Conservation (phyloP, 106 monocot species). For the Dioscorea zingiberensis region DNA sequence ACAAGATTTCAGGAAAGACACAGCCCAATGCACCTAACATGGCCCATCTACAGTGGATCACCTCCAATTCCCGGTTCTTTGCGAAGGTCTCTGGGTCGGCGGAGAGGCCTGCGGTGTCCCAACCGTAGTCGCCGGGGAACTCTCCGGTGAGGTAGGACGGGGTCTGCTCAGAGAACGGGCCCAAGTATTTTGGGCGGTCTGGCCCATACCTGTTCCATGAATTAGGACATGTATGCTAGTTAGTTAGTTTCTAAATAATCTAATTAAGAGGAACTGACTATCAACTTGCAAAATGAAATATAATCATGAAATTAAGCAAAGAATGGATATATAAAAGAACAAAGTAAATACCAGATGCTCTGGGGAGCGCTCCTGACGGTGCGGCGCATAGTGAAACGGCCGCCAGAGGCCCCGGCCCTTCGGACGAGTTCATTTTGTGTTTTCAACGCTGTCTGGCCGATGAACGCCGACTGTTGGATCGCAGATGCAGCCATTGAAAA, state of each 20-base stretch:
- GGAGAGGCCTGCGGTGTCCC: constrained; percentile 19
- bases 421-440: constrained; percentile 2
- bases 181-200: constrained; percentile 13
- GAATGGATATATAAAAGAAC: neutral
- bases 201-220: constrained; percentile 10
- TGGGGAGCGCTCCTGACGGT: constrained; percentile 1
- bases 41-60: constrained; percentile 14
- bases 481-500: constrained; percentile 3
- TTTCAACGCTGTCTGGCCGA: constrained; percentile 1
- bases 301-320: no score
- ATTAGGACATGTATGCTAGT: no score
- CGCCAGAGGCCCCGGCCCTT: constrained; percentile 2
- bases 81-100: constrained; percentile 22
- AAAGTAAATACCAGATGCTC: constrained; percentile 6
- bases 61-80: constrained; percentile 20
- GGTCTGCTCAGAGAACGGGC: constrained; percentile 18
- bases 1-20: constrained; percentile 12
- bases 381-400: constrained; percentile 7
- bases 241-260: no score
- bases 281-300: no score
- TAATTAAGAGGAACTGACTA: no score
- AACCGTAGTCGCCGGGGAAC: constrained; percentile 22
- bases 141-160: constrained; percentile 18
- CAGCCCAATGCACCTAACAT: constrained; percentile 15
- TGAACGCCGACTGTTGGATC: constrained; percentile 1